Evolutionary conservation across 306 rosid species (phyloP), one percentile per base, ranked within the genome.

Genomic region (Quercus engelmannii): DNA sequence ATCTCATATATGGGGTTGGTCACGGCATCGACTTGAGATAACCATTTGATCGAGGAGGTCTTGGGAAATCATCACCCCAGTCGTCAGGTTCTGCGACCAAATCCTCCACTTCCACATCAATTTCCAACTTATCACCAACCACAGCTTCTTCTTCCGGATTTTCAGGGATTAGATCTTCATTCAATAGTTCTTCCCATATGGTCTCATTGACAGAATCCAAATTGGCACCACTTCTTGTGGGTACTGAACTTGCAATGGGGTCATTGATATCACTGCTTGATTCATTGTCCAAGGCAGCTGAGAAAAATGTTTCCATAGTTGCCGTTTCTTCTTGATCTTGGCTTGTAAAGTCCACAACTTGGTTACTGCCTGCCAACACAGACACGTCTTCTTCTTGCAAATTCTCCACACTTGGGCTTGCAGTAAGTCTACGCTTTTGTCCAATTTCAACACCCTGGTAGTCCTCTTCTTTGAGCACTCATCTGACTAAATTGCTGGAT

Each of bases 1-100:
- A 59, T 21, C 43, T 62, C 14, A 17, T 23, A 74, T 73, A 65
- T 0, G 18, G 6, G 55, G 13, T 26, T 52, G 49, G 46, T 80
- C 69, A 80, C 1, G 85, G 87, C 74, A 75, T 78, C 18, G 91
- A 72, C 70, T 65, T 86, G 79, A 85, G 92, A 88, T 61, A 88
- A 78, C 86, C 94, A 91, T 75, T 79, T 93, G 92, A 86, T 90
- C 97, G 56, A 90, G 91, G 46, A 93, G 94, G 12, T 83, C 90
- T 70, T 80, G 82, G 84, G 84, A 93, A 78, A 41, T 89, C 89
- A 76, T 90, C 91, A 73, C 83, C 76, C 98, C 98, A 92, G 3
- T 88, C 91, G 30, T 30, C 83, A 0, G 82, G 70, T 2, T 86
- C 75, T 3, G 78, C 80, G 21, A 71, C 79, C 82, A 90, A 74